Conservation (phyloP, 371 early-diverging fungal genomes). For the Apophysomyces ossiformis region DNA sequence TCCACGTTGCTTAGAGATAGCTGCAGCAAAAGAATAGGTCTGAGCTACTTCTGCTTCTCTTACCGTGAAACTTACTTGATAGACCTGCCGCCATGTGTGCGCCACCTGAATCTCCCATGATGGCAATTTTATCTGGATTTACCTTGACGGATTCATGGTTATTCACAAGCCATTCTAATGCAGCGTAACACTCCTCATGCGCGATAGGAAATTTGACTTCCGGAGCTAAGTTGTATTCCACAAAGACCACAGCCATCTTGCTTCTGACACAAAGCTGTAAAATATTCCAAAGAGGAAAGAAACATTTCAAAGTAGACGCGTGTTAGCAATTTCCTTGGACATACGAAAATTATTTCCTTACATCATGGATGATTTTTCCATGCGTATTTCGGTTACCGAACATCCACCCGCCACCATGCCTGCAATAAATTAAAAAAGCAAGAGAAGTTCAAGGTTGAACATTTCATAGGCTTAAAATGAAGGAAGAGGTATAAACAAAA, state of each 20-base stretch:
- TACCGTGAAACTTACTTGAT: conserved; percentile 12
- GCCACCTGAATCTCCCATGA: conserved; percentile 28
- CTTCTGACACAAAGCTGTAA: conserved; percentile 8
- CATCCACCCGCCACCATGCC: conserved; percentile 20
- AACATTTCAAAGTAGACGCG: not conserved
- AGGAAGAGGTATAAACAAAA: not conserved
- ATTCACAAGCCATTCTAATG: conserved; percentile 15
- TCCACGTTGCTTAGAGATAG: conserved; percentile 24
- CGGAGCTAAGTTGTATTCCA: conserved; percentile 16
- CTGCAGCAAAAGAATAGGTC: not conserved
- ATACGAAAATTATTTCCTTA: conserved; percentile 11
- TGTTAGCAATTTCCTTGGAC: not conserved
- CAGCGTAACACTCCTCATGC: conserved; percentile 14
- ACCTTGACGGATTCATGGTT: conserved; percentile 19
- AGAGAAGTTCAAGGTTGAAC: not conserved
- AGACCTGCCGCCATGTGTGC: conserved; percentile 26
- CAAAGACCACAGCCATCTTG: conserved; percentile 17
- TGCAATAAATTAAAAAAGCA: not conserved
- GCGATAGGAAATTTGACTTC: conserved; percentile 23
- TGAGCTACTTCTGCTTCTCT: no score
- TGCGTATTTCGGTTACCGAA: conserved; percentile 24
- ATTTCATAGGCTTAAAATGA: not conserved
- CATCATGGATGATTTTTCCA: conserved; percentile 22
- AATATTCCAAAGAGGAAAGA: not conserved
- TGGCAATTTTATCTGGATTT: conserved; percentile 15